Conservation (phyloP, 306 rosid species). For the Macrotyloma uniflorum region DNA sequence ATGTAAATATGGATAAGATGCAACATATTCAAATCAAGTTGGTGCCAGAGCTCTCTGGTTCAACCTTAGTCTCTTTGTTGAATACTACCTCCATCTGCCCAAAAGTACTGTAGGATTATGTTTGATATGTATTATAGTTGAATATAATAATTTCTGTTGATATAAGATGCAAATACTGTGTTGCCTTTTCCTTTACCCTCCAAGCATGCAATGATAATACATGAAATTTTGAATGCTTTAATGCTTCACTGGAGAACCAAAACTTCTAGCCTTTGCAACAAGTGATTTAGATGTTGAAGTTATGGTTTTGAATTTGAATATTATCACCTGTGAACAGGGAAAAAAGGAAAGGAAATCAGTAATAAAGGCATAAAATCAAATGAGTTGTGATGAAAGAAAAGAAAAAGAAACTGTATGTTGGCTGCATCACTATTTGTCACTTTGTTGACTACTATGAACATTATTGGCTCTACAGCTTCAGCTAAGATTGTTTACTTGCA, state of each 20-base stretch:
- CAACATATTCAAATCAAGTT: neutral
- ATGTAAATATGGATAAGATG: neutral
- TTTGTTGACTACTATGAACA: neutral
- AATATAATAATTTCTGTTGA: neutral
- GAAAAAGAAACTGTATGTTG: neutral
- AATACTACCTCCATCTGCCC: neutral
- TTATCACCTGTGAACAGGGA: neutral
- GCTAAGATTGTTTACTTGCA: neutral
- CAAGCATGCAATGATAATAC: neutral
- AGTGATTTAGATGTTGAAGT: slow-evolving; percentile 29
- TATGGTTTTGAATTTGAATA: slow-evolving; percentile 12
- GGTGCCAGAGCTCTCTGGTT: neutral
- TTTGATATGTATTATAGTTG: neutral
- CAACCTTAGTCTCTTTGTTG: neutral
- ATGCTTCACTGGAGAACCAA: slow-evolving; percentile 21
- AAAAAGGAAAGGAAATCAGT: neutral
- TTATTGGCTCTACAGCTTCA: neutral
- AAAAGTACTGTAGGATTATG: neutral
- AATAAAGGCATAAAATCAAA: neutral
- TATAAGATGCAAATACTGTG: neutral
- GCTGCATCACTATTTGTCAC: neutral
- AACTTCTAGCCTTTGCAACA: neutral
- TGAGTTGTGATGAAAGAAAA: slow-evolving; percentile 22
- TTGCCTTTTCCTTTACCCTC: slow-evolving; percentile 23
- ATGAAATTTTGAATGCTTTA: slow-evolving; percentile 17